A percentile compares a stretch with the other conserved stretches of the same genome.
Evolutionary conservation across 306 rosid genomes (phyloP).

Genomic region (Glycine tomentella): DNA sequence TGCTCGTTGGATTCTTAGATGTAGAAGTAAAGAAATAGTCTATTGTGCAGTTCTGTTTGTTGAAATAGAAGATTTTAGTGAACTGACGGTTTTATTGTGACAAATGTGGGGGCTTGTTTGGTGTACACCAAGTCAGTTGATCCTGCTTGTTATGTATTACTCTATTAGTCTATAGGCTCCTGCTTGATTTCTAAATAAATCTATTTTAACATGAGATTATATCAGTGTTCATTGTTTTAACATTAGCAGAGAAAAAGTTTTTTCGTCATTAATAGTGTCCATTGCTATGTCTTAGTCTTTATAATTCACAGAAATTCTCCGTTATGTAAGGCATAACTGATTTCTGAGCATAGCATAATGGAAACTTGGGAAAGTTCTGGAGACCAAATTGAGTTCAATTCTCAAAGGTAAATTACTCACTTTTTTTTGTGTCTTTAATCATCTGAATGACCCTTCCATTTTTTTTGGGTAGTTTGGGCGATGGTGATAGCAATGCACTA

Average conservation of each 20-base stretch:
- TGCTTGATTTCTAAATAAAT: not conserved
- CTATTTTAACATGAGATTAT: not conserved
- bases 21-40: too few species aligned
- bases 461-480: slow-evolving; percentile 55
- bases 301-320: not conserved
- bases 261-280: not conserved
- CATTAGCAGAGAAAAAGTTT: not conserved
- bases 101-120: too few species aligned
- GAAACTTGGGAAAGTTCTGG: slow-evolving; percentile 7
- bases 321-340: not conserved
- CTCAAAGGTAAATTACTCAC: slow-evolving; percentile 46
- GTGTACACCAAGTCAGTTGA: too few species aligned
- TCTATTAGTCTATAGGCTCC: too few species aligned
- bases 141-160: too few species aligned
- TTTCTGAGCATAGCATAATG: slow-evolving; percentile 33
- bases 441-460: not conserved
- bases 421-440: not conserved
- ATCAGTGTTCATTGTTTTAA: not conserved
- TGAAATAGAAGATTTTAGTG: too few species aligned
- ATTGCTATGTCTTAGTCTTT: not conserved
- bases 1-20: too few species aligned
- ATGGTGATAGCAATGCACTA: slow-evolving; percentile 57
- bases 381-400: slow-evolving; percentile 31
- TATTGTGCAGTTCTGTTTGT: too few species aligned
- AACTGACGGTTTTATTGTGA: too few species aligned